Conservation (phyloP, 2,329 filamentous ascomycete genomes). For the Fusarium sp. region DNA sequence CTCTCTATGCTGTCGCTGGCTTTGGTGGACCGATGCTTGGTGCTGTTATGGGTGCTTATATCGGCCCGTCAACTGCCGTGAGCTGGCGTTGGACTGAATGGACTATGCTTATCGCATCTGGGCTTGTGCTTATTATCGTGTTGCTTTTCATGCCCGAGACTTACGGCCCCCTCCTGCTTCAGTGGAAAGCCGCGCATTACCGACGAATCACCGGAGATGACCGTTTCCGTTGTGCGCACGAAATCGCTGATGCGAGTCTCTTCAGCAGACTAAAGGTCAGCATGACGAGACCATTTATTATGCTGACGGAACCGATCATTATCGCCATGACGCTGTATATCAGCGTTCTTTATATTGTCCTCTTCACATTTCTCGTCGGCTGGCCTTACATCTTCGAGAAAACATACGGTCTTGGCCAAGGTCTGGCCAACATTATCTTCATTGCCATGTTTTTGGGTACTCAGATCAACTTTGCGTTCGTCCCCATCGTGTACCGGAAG, state of each 20-base stretch:
- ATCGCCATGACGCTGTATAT: conserved; percentile 65
- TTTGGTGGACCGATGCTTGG: conserved; percentile 60
- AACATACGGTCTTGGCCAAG: conserved; percentile 59
- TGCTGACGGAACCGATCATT: conserved; percentile 58
- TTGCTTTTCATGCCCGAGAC: conserved; percentile 76
- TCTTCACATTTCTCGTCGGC: conserved; percentile 69
- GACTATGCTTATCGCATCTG: conserved; percentile 75
- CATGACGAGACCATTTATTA: conserved; percentile 59
- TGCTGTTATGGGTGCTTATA: conserved; percentile 71
- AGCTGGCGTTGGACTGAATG: conserved; percentile 78
- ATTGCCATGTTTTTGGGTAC: conserved; percentile 61
- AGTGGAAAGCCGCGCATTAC: conserved; percentile 71
- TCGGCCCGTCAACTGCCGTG: conserved; percentile 68
- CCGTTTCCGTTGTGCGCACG: conserved; percentile 75
- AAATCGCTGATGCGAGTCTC: conserved; percentile 66
- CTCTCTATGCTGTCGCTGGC: conserved; percentile 64
- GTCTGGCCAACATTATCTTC: conserved; percentile 62
- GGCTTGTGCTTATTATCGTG: conserved; percentile 68
- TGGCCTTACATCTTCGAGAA: conserved; percentile 65
- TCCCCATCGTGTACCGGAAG: conserved; percentile 54
- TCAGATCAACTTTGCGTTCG: conserved; percentile 52
- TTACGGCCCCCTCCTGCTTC: conserved; percentile 70
- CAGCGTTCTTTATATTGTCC: conserved; percentile 66
- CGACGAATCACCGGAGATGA: conserved; percentile 73
- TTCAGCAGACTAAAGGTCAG: conserved; percentile 67